These are phyloP conservation scores for Ascochyta pisi DNA, from an alignment of 2,329 filamentous ascomycete species.

Conservation along the genomic window DNA sequence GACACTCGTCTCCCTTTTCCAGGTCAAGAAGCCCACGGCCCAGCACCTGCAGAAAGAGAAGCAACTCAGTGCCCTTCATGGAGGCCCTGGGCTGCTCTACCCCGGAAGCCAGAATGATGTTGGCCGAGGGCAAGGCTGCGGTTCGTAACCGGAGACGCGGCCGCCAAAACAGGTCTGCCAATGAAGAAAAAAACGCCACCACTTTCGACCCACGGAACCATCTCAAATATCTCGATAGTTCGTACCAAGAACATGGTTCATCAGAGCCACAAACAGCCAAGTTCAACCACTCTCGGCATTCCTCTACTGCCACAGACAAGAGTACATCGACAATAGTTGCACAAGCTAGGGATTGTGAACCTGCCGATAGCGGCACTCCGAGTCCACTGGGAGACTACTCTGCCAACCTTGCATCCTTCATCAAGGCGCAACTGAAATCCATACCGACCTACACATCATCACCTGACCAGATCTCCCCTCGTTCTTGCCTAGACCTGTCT, in stretches of 20 bases:
- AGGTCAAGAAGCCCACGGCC: slow-evolving; percentile 31
- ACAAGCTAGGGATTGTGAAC: slow-evolving; percentile 11
- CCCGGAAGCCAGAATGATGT: slow-evolving; percentile 43
- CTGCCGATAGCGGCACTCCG: slow-evolving; percentile 14
- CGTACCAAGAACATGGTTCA: slow-evolving; percentile 22
- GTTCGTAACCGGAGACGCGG: slow-evolving; percentile 37
- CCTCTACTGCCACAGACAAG: slow-evolving; percentile 40
- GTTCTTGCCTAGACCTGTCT: slow-evolving; percentile 43
- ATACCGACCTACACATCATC: slow-evolving; percentile 44
- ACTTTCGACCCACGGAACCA: slow-evolving; percentile 42
- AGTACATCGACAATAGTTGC: slow-evolving; percentile 40
- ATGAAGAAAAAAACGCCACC: slow-evolving; percentile 23
- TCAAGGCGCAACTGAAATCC: slow-evolving; percentile 42
- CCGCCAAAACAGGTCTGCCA: slow-evolving; percentile 32
- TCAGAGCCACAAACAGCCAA: slow-evolving; percentile 15
- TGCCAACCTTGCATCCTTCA: slow-evolving; percentile 47
- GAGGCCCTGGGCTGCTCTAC: slow-evolving; percentile 47
- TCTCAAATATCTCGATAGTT: slow-evolving; percentile 35
- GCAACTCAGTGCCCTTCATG: slow-evolving; percentile 46
- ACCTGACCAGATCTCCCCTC: slow-evolving; percentile 27
- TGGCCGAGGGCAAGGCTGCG: slow-evolving; percentile 46
- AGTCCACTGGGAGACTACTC: slow-evolving; percentile 43
- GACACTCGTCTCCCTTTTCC: slow-evolving; percentile 31
- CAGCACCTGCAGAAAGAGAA: slow-evolving; percentile 38
- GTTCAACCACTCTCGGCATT: slow-evolving; percentile 33